Evolutionary conservation across 495 filamentous ascomycete species (phyloP).

Genomic region (Cryomyces antarcticus): DNA sequence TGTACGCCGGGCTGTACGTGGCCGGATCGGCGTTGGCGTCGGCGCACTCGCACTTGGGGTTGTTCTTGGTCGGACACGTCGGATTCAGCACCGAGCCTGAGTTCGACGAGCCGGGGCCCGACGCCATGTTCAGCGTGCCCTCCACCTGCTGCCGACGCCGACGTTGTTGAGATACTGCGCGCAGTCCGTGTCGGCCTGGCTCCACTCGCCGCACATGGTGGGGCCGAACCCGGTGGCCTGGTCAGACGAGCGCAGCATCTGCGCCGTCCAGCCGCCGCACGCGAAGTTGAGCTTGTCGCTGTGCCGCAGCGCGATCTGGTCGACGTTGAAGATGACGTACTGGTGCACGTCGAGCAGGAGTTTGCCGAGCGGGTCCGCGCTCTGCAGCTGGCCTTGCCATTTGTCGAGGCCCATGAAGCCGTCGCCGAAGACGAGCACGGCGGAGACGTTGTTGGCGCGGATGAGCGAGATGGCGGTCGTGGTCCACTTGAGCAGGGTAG

Average conservation of each 20-base stretch:
- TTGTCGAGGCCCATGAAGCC: constrained; percentile 39
- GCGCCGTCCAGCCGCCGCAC: constrained; percentile 65
- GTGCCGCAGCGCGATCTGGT: constrained; percentile 30
- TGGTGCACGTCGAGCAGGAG: constrained; percentile 73
- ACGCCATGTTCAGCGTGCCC: constrained; percentile 51
- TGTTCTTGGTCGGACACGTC: constrained; percentile 44
- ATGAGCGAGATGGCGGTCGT: constrained; percentile 14
- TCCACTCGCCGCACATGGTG: constrained; percentile 96
- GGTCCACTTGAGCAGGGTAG: constrained; percentile 18
- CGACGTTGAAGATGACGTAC: constrained; percentile 45
- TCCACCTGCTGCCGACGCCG: constrained; percentile 74
- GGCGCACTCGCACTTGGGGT: constrained; percentile 44
- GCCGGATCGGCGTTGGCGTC: constrained; percentile 52
- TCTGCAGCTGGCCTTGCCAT: constrained; percentile 21
- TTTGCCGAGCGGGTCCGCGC: constrained; percentile 19
- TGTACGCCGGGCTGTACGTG: constrained; percentile 54
- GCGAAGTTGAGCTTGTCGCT: constrained; percentile 64
- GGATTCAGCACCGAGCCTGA: constrained; percentile 38
- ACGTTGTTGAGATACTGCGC: constrained; percentile 76
- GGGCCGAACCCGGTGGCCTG: constrained; percentile 72
- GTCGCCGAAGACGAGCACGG: constrained; percentile 43
- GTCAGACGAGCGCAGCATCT: constrained; percentile 50
- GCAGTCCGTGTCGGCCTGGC: constrained; percentile 95
- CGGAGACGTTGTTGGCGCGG: constrained; percentile 20
- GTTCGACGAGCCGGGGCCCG: constrained; percentile 24